Conservation (phyloP, 257 asterid genomes). For the Solanum chmielewskii region DNA sequence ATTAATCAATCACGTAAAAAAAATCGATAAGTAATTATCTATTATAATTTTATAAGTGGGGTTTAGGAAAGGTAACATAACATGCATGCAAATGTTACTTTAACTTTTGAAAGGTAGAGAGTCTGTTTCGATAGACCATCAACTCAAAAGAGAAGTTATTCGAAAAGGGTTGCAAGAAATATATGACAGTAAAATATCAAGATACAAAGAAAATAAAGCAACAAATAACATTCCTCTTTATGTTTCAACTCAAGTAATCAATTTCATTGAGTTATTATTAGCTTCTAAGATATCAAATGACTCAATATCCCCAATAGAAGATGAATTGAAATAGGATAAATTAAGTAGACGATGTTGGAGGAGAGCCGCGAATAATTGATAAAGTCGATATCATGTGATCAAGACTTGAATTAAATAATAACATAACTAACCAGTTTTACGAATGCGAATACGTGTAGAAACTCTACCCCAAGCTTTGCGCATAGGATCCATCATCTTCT, state of each 20-base stretch:
- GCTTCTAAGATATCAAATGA: background rate
- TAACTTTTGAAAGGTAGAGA: background rate
- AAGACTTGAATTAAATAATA: no score
- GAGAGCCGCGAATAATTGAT: background rate
- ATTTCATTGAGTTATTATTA: background rate
- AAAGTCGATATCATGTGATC: background rate
- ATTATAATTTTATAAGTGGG: background rate
- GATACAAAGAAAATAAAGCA: no score
- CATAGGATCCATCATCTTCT: conserved; percentile 35
- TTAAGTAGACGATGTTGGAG: background rate
- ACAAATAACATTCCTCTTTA: background rate
- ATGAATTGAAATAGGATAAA: background rate
- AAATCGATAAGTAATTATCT: background rate
- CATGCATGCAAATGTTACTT: background rate
- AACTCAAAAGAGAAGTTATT: background rate
- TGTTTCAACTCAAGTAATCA: background rate
- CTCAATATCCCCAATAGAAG: background rate
- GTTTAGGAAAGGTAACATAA: background rate
- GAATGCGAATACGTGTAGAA: conserved; percentile 21
- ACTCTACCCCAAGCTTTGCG: conserved; percentile 41
- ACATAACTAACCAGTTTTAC: conserved; percentile 28
- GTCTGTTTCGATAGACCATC: no score
- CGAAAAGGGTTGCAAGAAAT: background rate
- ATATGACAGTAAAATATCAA: no score
- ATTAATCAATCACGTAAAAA: background rate